Conservation (phyloP, 2,329 filamentous ascomycete species). For the Colletotrichum sp. region DNA sequence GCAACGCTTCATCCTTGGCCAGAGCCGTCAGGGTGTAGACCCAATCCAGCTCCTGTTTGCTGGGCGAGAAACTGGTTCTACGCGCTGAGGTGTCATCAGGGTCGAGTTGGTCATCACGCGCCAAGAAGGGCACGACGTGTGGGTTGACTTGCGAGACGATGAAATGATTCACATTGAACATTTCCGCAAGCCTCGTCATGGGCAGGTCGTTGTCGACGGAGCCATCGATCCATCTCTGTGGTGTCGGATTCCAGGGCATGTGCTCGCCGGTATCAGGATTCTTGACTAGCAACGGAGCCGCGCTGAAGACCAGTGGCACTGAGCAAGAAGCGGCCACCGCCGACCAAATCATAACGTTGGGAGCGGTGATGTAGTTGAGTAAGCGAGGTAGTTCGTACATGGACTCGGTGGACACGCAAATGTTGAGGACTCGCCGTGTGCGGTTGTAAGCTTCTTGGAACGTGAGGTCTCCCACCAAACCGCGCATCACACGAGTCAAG, state of each 20-base stretch:
- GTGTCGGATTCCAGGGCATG: slow-evolving; percentile 83
- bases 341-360: slow-evolving; percentile 95
- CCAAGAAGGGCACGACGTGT: slow-evolving; percentile 86
- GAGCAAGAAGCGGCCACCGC: slow-evolving; percentile 96
- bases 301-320: slow-evolving; percentile 84
- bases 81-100: slow-evolving; percentile 34
- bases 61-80: slow-evolving; percentile 17
- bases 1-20: slow-evolving; percentile 79
- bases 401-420: slow-evolving; percentile 87
- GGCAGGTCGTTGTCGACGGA: slow-evolving; percentile 95
- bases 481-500: slow-evolving; percentile 80
- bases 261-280: slow-evolving; percentile 80
- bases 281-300: slow-evolving; percentile 81
- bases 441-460: slow-evolving; percentile 96
- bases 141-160: slow-evolving; percentile 98
- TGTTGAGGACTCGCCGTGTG: slow-evolving; percentile 91
- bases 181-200: slow-evolving; percentile 86
- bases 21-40: slow-evolving; percentile 72
- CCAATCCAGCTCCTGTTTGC: slow-evolving; percentile 59
- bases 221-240: slow-evolving; percentile 89
- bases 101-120: slow-evolving; percentile 70
- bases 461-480: slow-evolving; percentile 84
- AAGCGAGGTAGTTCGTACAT: slow-evolving; percentile 86
- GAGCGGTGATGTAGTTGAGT: slow-evolving; percentile 91
- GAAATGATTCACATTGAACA: slow-evolving; percentile 99